phyloP scores from a whole-genome alignment of 345 rosid genomes.

The Corymbia maculata region DNA sequence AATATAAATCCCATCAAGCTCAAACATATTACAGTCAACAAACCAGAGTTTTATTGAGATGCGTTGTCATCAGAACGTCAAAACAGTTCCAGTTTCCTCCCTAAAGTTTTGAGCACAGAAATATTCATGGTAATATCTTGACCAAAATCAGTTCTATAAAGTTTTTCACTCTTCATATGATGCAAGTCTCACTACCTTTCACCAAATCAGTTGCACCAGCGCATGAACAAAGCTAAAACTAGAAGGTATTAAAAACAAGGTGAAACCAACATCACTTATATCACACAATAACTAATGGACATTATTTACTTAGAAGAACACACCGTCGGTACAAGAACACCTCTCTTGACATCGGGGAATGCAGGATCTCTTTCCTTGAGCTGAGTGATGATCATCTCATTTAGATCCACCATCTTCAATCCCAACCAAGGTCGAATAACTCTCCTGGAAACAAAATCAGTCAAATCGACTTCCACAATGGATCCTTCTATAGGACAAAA shows the following conservation, averaged over 20 bases:
- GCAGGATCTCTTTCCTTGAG: slow-evolving; percentile 68
- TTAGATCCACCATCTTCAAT: slow-evolving; percentile 86
- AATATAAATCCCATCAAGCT: neutral
- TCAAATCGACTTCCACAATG: neutral
- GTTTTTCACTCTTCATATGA: neutral
- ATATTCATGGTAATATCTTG: neutral
- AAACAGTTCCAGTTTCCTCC: neutral
- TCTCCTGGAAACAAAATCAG: slow-evolving; percentile 42
- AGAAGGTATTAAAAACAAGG: neutral
- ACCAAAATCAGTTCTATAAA: neutral
- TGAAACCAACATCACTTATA: neutral
- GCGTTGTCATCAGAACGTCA: neutral
- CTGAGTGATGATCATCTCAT: slow-evolving; percentile 67
- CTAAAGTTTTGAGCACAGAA: neutral
- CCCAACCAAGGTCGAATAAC: slow-evolving; percentile 96
- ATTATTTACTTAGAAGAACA: neutral
- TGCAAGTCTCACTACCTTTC: neutral
- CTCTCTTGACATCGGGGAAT: slow-evolving; percentile 62
- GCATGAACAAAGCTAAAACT: neutral
- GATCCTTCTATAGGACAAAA: neutral
- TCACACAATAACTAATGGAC: neutral
- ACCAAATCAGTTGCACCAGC: neutral
- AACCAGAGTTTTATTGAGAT: neutral
- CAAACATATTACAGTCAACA: neutral
- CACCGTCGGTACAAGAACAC: slow-evolving; percentile 73